Evolutionary conservation across 2,329 filamentous ascomycete species (phyloP).

Genomic region (Juglanconis oblonga): DNA sequence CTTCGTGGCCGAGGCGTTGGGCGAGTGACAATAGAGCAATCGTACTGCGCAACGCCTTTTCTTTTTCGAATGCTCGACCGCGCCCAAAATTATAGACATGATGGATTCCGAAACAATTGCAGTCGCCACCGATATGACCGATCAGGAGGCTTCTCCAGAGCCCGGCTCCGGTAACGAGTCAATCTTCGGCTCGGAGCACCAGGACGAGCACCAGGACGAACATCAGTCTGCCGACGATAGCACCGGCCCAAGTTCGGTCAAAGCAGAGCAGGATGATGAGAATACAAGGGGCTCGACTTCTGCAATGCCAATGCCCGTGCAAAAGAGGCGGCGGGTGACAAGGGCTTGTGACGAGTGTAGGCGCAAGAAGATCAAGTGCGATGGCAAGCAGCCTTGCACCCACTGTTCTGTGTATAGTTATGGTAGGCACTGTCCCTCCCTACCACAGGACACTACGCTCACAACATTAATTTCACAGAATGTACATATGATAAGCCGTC

Average conservation of each 20-base stretch:
- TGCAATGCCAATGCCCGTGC: slow-evolving; percentile 49
- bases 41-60: neutral
- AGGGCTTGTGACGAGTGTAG: slow-evolving; percentile 80
- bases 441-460: neutral
- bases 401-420: slow-evolving; percentile 99
- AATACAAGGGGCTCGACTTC: slow-evolving; percentile 6
- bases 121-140: slow-evolving; percentile 5
- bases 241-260: slow-evolving; percentile 4
- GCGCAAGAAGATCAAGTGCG: slow-evolving; percentile 84
- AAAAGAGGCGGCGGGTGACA: slow-evolving; percentile 76
- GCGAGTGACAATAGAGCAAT: neutral
- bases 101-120: neutral
- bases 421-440: slow-evolving; percentile 55
- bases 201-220: slow-evolving; percentile 27
- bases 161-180: slow-evolving; percentile 12
- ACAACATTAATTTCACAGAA: slow-evolving; percentile 49
- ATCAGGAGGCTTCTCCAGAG: slow-evolving; percentile 11
- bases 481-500: slow-evolving; percentile 96
- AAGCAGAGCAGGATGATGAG: slow-evolving; percentile 13
- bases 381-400: slow-evolving; percentile 84
- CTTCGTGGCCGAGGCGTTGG: neutral
- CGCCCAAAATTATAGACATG: neutral
- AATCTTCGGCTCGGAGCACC: slow-evolving; percentile 36
- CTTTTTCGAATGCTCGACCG: neutral
- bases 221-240: slow-evolving; percentile 9